Percentiles rank a stretch among this genome's conserved stretches.
phyloP scores from a whole-genome alignment of 2,329 filamentous ascomycete genomes.

The Fusarium proliferatum region DNA sequence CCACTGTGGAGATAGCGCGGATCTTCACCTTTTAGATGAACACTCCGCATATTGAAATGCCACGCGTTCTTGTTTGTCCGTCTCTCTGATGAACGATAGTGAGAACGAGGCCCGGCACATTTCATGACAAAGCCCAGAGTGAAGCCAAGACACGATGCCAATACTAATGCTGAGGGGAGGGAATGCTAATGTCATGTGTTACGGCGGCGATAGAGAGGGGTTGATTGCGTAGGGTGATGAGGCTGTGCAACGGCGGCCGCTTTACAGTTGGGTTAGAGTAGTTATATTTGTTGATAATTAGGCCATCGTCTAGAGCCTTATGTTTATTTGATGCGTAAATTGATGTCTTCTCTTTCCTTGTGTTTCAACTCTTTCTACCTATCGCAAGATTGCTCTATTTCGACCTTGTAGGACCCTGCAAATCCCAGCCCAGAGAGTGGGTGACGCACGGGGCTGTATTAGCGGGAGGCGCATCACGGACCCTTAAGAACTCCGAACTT shows the following conservation, averaged over 20 bases:
- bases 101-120: not conserved
- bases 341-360: not conserved
- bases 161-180: not conserved
- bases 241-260: conserved; percentile 42
- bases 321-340: not conserved
- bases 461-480: conserved; percentile 34
- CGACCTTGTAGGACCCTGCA: conserved; percentile 24
- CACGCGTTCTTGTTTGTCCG: conserved; percentile 13
- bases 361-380: not conserved
- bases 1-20: conserved; percentile 1
- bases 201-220: conserved; percentile 30
- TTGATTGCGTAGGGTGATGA: conserved; percentile 45
- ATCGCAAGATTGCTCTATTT: not conserved
- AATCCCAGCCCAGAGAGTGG: conserved; percentile 24
- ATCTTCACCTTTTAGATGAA: not conserved
- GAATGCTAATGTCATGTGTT: conserved; percentile 32
- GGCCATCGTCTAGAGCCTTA: not conserved
- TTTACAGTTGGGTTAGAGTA: conserved; percentile 1
- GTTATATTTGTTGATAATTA: not conserved
- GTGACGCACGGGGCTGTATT: conserved; percentile 41
- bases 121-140: conserved; percentile 15
- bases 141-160: conserved; percentile 21
- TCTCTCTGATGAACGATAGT: not conserved
- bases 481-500: conserved; percentile 27
- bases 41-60: not conserved